Evolutionary conservation across 2,329 filamentous ascomycete species (phyloP), one percentile per base, ranked within the genome.

Genomic region (Didymella pomorum): DNA sequence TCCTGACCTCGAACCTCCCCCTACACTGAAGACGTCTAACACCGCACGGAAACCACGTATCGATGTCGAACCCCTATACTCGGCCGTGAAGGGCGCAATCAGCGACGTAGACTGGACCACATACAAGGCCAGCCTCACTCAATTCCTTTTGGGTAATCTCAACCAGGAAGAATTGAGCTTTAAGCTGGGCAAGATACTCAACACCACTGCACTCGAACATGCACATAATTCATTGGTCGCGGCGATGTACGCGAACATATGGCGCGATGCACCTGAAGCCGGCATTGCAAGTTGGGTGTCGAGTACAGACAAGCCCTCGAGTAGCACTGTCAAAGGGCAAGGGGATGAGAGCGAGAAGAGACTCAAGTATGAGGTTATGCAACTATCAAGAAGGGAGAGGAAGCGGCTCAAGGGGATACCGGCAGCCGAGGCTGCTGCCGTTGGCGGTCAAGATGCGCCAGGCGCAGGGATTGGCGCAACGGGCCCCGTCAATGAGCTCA

Each of bases 221-320:
- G 80, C 87, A 8, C 87, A 89, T 74, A 89, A 89, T 67, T 83
- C 84, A 45, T 81, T 89, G 41, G 73, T 89, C 58, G 80, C 82
- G 66, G 83, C 84, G 21, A 81, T 89, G 47, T 83, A 84, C 62
- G 83, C 81, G 21, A 89, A 89, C 66, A 79, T 83, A 21, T 79
- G 78, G 58, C 82, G 86, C 68, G 87, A 89, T 68, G 78, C 84
- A 29, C 87, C 87, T 1, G 84, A 87, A 52, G 82, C 86, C 57
- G 85, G 86, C 42, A 84, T 88, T 58, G 87, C 87, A 60, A 83
- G 81, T 66, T 89, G 85, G 85, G 87, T 89, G 46, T 84, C 84
- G 37, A 85, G 86, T 31, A 87, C 85, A 62, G 94, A 95, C 61
- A 97, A 94, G 18, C 87, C 87, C 47, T 88, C 56, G 79, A 39